phyloP scores from a whole-genome alignment of 106 monocot genomes.

The Dendrobium huoshanense region DNA sequence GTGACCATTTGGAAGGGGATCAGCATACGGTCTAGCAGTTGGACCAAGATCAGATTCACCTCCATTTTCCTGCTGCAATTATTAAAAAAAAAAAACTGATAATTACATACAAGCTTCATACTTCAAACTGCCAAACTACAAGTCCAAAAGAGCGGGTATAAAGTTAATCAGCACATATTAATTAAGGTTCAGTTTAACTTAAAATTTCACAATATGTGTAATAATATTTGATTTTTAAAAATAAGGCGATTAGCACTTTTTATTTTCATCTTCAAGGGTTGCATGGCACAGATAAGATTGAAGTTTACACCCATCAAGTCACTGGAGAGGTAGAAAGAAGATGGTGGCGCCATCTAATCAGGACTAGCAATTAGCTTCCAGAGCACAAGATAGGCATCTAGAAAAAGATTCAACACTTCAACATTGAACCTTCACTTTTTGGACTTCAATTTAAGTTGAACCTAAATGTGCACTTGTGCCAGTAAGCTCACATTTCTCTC shows the following conservation, averaged over 20 bases:
- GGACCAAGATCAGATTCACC: slow-evolving; percentile 22
- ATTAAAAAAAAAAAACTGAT: not conserved
- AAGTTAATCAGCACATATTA: not conserved
- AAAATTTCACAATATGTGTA: too few species aligned
- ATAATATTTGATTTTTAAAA: too few species aligned
- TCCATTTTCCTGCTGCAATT: slow-evolving; percentile 28
- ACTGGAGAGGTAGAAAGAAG: too few species aligned
- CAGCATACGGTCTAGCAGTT: slow-evolving; percentile 28
- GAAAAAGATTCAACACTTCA: too few species aligned
- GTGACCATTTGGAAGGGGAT: slow-evolving; percentile 19
- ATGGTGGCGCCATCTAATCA: too few species aligned
- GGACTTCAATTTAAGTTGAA: too few species aligned
- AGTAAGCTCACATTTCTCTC: too few species aligned
- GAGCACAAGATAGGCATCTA: too few species aligned
- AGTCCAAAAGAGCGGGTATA: not conserved
- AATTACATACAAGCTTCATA: not conserved
- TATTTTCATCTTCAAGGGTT: not conserved
- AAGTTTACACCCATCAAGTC: not conserved
- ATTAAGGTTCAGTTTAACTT: not conserved
- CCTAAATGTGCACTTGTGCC: too few species aligned
- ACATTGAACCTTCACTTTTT: too few species aligned
- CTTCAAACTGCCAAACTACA: not conserved
- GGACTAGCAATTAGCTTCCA: too few species aligned
- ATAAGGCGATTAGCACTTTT: not conserved
- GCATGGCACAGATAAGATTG: not conserved